Conservation (phyloP, 1,284 basidiomycete species). For the Rhodotorula sp. region DNA sequence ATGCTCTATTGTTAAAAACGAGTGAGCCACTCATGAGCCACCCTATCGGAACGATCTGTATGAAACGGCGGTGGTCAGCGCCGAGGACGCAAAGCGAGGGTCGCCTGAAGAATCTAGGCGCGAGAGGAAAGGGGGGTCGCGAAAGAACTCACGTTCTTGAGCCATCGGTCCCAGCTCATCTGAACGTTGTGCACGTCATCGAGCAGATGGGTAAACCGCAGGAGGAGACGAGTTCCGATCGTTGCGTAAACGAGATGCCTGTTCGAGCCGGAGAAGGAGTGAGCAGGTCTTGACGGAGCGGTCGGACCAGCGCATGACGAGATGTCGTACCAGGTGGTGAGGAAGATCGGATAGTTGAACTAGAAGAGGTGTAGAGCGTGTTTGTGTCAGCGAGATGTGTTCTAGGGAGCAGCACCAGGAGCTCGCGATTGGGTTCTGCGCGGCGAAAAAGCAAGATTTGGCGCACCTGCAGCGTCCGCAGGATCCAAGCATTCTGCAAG, state of each 20-base stretch:
- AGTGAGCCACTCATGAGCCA: constrained; percentile 54
- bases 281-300: background rate
- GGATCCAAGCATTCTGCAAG: constrained; percentile 37
- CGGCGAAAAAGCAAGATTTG: background rate
- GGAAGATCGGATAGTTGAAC: constrained; percentile 49
- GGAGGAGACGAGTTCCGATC: constrained; percentile 50
- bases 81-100: no score
- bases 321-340: constrained; percentile 49
- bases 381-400: no score
- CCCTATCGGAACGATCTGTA: constrained; percentile 53
- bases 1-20: constrained; percentile 54
- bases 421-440: background rate
- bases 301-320: background rate
- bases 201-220: constrained; percentile 50
- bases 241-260: constrained; percentile 52
- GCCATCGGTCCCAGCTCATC: constrained; percentile 45
- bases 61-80: background rate
- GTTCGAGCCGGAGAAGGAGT: background rate
- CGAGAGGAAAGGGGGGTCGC: no score
- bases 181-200: constrained; percentile 49
- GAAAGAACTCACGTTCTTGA: constrained; percentile 23
- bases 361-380: background rate
- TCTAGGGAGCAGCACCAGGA: no score
- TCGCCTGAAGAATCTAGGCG: no score
- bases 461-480: constrained; percentile 23